Conservation (phyloP, 768 basidiomycete genomes). For the Pleurotus eryngii region DNA sequence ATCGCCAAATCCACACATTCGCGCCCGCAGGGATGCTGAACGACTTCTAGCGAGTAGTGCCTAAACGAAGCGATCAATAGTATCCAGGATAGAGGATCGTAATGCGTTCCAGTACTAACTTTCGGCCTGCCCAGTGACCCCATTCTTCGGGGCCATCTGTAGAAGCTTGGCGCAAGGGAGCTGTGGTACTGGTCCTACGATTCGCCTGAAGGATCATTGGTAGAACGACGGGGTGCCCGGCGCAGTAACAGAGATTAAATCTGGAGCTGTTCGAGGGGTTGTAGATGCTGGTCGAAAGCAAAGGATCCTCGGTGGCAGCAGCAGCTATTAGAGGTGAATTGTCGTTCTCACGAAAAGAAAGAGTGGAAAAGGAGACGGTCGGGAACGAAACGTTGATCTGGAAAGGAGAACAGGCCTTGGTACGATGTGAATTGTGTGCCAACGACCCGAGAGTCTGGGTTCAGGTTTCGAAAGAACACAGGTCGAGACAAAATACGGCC, state of each 20-base stretch:
- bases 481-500: slow-evolving; percentile 11
- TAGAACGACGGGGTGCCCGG: neutral
- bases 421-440: slow-evolving; percentile 21
- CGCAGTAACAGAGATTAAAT: slow-evolving; percentile 4
- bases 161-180: slow-evolving; percentile 27
- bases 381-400: slow-evolving; percentile 1
- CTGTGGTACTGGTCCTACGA: slow-evolving; percentile 32
- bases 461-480: slow-evolving; percentile 19
- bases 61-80: slow-evolving; percentile 33
- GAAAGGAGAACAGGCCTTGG: slow-evolving; percentile 8
- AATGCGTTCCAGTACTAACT: slow-evolving; percentile 37
- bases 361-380: slow-evolving; percentile 1
- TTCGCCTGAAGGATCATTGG: slow-evolving; percentile 69
- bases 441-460: slow-evolving; percentile 41
- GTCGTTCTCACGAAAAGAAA: slow-evolving; percentile 3
- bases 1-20: slow-evolving; percentile 97
- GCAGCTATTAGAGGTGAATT: neutral
- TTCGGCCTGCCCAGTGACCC: slow-evolving; percentile 68
- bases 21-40: slow-evolving; percentile 88
- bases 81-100: slow-evolving; percentile 4
- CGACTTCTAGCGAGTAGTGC: slow-evolving; percentile 79
- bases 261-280: slow-evolving; percentile 2
- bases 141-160: slow-evolving; percentile 54
- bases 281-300: slow-evolving; percentile 6
- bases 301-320: neutral